phyloP scores from a whole-genome alignment of 495 filamentous ascomycete genomes.

The Friedmanniomyces simplex region DNA sequence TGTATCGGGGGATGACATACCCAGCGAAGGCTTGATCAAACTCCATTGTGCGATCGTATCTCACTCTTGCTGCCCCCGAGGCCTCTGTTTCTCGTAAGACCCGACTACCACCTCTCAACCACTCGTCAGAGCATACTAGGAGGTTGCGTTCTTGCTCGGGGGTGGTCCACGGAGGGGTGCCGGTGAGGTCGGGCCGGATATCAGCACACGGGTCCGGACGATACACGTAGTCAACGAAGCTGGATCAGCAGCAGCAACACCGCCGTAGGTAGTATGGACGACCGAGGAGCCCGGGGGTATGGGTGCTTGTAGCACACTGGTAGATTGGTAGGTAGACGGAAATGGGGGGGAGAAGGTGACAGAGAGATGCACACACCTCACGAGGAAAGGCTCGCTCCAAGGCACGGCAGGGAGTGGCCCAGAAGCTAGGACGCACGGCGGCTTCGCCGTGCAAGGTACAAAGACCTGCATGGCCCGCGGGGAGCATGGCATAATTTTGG shows the following conservation, averaged over 20 bases:
- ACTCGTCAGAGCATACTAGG: neutral
- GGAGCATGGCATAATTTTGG: constrained; percentile 1
- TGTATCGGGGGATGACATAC: constrained; percentile 7
- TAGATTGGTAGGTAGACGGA: neutral
- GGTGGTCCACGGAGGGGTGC: neutral
- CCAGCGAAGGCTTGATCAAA: constrained; percentile 15
- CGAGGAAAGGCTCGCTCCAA: constrained; percentile 3
- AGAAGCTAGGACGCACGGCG: constrained; percentile 9
- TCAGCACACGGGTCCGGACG: too few species aligned
- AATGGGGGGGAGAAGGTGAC: neutral
- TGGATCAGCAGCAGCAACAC: too few species aligned
- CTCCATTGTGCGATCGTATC: constrained; percentile 10
- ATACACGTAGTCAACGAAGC: too few species aligned
- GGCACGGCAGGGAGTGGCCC: constrained; percentile 5
- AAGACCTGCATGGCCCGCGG: constrained; percentile 5
- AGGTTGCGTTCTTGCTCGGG: neutral
- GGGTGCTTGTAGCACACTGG: too few species aligned
- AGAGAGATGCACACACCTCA: neutral
- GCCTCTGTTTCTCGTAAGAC: neutral
- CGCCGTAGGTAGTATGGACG: too few species aligned
- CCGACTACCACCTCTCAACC: neutral
- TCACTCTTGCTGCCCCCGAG: neutral
- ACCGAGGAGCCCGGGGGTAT: too few species aligned
- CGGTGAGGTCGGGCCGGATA: neutral
- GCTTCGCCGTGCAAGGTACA: constrained; percentile 12